Base-by-base conservation (phyloP, 768 basidiomycete species). In the Suillus hirtellus region DNA sequence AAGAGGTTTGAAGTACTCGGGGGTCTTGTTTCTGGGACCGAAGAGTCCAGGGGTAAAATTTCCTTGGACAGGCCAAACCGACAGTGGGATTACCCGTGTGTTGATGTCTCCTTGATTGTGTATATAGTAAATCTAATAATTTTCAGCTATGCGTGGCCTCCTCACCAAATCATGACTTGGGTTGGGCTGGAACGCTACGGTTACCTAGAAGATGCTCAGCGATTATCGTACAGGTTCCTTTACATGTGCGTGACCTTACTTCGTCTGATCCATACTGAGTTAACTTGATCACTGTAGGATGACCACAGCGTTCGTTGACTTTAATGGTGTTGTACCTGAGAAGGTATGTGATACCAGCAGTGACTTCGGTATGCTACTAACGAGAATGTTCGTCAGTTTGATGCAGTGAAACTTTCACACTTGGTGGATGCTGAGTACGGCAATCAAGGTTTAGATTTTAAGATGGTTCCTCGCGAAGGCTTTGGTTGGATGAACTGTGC, bases 81-180 rank as follows among this genome's bases (percentile, higher is more conserved):
- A 66, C 96, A 99, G 73, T 99, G 96, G 97, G 96, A 96, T 74
- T 96, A 95, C 76, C 96, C 95, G 80, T 95, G 79, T 68, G 92
- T 87, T 42, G 9, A 52, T 21, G 61, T 59, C 27, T 58, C 66
- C 60, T 56, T 59, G 17, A 66, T 59, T 63, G 49, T 12, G 19
- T n/a, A 54, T 59, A 34, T 37, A 47, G 37, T 19, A 10, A 8
- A 19, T 5, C 63, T 73, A 5, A 76, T 40, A 0, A 4, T 37
- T 42, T 53, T 37, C 67, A 89, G 88, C 68, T 90, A 90, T 69
- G 90, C 89, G 66, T 92, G 89, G 93, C 93, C 93, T n/a, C 93
- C 95, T 56, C 95, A 98, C 75, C 96, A 99, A 76, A 97, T 99
- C 72, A 98, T 99, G 92, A 81, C 90, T 2, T 99, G 96, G 96